Conservation (phyloP, 1,284 basidiomycete species). For the Cryptococcus maquisensis region DNA sequence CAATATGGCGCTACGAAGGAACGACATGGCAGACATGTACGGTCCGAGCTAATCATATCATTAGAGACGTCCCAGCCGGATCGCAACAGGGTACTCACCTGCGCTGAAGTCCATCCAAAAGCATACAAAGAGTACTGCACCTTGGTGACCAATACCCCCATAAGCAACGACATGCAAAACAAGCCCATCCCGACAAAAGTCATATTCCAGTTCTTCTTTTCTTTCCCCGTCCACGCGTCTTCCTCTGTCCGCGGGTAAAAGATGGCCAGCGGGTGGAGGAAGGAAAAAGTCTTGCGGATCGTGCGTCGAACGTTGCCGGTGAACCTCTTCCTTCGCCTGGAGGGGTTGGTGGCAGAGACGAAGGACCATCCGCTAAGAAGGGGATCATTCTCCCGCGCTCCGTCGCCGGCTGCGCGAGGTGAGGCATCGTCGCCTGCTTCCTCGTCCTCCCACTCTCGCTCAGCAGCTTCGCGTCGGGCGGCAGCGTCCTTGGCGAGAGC, state of each 20-base stretch:
- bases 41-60: slow-evolving; percentile 62
- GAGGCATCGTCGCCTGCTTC: neutral
- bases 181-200: slow-evolving; percentile 58
- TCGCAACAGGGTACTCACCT: slow-evolving; percentile 51
- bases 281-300: slow-evolving; percentile 51
- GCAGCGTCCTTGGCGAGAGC: slow-evolving; percentile 41
- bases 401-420: neutral
- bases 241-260: slow-evolving; percentile 56
- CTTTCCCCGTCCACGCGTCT: slow-evolving; percentile 42
- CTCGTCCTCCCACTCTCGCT: slow-evolving; percentile 45
- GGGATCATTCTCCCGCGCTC: slow-evolving; percentile 2
- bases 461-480: slow-evolving; percentile 46
- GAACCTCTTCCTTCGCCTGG: slow-evolving; percentile 26
- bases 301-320: slow-evolving; percentile 30
- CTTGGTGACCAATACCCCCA: slow-evolving; percentile 61
- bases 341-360: slow-evolving; percentile 4
- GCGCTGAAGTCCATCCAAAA: slow-evolving; percentile 70
- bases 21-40: slow-evolving; percentile 63
- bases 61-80: neutral
- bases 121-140: slow-evolving; percentile 64
- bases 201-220: slow-evolving; percentile 65
- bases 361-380: slow-evolving; percentile 8
- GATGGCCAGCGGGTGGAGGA: slow-evolving; percentile 62
- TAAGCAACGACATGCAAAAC: slow-evolving; percentile 56
- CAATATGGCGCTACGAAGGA: slow-evolving; percentile 59